Conservation (phyloP, 176 grass and related monocot genomes). For the Stipa capillata region DNA sequence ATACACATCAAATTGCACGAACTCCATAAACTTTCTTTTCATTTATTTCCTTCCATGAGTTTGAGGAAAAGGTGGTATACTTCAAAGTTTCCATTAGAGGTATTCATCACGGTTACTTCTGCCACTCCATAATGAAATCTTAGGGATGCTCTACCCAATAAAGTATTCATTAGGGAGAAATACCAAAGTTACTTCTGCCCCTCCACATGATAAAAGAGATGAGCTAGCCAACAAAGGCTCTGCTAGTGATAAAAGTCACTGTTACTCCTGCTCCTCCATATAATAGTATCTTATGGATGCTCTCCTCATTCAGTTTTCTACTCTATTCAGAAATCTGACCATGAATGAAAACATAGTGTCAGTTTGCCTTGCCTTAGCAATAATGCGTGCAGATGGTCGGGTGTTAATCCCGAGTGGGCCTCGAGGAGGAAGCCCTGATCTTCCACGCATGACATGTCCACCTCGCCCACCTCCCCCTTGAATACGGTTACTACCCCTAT, state of each 20-base stretch:
- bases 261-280: constrained; percentile 24
- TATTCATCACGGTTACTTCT: constrained; percentile 15
- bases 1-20: constrained; percentile 21
- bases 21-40: constrained; percentile 21
- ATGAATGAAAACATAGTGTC: constrained; percentile 58
- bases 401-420: constrained; percentile 80
- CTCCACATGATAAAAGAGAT: constrained; percentile 20
- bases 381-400: constrained; percentile 64
- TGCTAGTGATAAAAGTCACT: neutral
- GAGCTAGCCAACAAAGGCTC: constrained; percentile 24
- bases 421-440: constrained; percentile 51
- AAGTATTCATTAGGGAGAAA: constrained; percentile 24
- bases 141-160: constrained; percentile 9
- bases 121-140: constrained; percentile 11
- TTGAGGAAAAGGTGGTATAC: constrained; percentile 5
- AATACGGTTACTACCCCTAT: constrained; percentile 47
- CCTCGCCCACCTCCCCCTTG: constrained; percentile 55
- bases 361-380: constrained; percentile 97
- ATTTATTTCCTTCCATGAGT: constrained; percentile 3
- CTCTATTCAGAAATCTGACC: constrained; percentile 50
- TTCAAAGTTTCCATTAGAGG: constrained; percentile 16
- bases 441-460: constrained; percentile 52
- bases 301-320: constrained; percentile 42
- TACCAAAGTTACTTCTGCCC: constrained; percentile 5
- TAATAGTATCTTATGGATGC: constrained; percentile 3